phyloP scores from a whole-genome alignment of 2,329 filamentous ascomycete genomes.

The Microsporum canis region DNA sequence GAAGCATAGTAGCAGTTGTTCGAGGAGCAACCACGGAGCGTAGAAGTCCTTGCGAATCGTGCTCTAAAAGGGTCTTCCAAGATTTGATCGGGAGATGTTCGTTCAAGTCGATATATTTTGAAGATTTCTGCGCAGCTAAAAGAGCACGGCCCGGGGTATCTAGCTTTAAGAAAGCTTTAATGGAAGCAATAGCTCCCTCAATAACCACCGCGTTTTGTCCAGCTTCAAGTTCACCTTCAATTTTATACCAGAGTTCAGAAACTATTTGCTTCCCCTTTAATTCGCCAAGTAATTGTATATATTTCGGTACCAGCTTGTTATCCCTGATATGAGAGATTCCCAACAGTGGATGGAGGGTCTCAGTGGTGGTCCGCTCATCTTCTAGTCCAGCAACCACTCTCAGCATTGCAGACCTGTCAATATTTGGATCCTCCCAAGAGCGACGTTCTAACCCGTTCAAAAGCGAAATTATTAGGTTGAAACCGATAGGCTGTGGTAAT shows the following conservation, averaged over 20 bases:
- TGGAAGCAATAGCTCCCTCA: slow-evolving; percentile 19
- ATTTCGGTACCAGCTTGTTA: slow-evolving; percentile 3
- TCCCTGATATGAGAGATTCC: slow-evolving; percentile 7
- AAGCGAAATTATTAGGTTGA: slow-evolving; percentile 18
- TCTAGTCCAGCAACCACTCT: slow-evolving; percentile 8
- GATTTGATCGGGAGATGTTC: slow-evolving; percentile 13
- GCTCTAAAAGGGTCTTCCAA: slow-evolving; percentile 13
- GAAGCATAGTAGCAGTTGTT: slow-evolving; percentile 19
- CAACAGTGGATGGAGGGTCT: slow-evolving; percentile 5
- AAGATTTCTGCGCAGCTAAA: slow-evolving; percentile 20
- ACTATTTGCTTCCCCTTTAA: slow-evolving; percentile 18
- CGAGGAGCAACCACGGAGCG: slow-evolving; percentile 17
- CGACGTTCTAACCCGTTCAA: slow-evolving; percentile 1
- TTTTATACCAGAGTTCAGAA: slow-evolving; percentile 18
- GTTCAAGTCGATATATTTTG: slow-evolving; percentile 15
- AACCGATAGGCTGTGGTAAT: slow-evolving; percentile 10
- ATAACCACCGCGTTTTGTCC: background rate
- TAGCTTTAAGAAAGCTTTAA: slow-evolving; percentile 18
- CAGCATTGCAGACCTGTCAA: slow-evolving; percentile 7
- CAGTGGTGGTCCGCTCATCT: background rate
- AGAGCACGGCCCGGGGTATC: slow-evolving; percentile 18
- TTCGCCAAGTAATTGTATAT: slow-evolving; percentile 11
- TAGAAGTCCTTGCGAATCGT: slow-evolving; percentile 16
- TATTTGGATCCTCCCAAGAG: slow-evolving; percentile 5
- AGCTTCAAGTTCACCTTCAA: slow-evolving; percentile 11